Evolutionary conservation across 306 rosid species (phyloP).

Genomic region (Amphicarpaea edgeworthii): DNA sequence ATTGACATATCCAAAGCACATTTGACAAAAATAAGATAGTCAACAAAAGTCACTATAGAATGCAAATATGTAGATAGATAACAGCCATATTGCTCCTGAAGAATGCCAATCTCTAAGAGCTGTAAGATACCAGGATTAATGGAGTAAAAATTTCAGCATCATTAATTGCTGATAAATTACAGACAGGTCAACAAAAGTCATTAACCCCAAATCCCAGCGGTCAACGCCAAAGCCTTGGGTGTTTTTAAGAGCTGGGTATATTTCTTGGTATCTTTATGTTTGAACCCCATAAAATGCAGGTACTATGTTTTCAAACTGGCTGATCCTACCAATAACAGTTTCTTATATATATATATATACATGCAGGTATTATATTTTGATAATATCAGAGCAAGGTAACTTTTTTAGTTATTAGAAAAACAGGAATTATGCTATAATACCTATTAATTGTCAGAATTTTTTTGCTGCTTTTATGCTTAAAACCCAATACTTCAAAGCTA

Average conservation of each 20-base stretch:
- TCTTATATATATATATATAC: too few species aligned
- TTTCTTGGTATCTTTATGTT: background rate
- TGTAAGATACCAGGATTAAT: too few species aligned
- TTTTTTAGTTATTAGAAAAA: background rate
- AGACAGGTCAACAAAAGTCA: background rate
- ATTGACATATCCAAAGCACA: background rate
- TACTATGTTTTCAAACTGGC: background rate
- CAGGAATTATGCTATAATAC: background rate
- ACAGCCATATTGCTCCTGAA: background rate
- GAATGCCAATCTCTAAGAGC: background rate
- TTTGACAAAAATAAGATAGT: conserved; percentile 7
- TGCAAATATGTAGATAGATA: background rate
- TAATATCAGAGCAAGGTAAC: background rate
- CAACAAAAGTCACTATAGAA: background rate
- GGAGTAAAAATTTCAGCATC: background rate
- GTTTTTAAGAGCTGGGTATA: background rate
- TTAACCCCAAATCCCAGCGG: background rate
- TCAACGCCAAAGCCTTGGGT: background rate
- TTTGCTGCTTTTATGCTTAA: conserved; percentile 13
- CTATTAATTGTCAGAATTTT: background rate
- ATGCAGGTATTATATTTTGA: too few species aligned
- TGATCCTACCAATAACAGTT: too few species aligned
- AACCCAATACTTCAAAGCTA: conserved; percentile 13
- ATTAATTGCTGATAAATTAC: background rate
- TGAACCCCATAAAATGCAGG: background rate